Evolutionary conservation across 306 rosid genomes (phyloP).

Genomic region (Quercus dentata): DNA sequence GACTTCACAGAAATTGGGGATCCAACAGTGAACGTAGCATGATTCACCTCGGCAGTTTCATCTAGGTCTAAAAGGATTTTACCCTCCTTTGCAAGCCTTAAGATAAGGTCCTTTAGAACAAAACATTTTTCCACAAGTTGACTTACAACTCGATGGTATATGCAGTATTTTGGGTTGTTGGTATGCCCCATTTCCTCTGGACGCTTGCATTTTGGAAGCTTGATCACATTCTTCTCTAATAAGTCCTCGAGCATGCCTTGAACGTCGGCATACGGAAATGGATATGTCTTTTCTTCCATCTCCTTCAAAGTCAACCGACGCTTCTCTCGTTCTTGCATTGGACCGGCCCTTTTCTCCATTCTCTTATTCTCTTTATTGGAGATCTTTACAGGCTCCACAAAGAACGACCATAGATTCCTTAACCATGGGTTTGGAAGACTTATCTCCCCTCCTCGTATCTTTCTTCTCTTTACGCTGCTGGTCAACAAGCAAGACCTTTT

Average conservation of each 20-base stretch:
- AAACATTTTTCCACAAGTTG: not conserved
- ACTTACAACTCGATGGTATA: not conserved
- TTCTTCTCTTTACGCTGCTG: not conserved
- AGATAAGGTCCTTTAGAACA: not conserved
- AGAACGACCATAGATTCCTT: not conserved
- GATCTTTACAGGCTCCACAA: not conserved
- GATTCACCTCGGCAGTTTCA: not conserved
- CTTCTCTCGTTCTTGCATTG: not conserved
- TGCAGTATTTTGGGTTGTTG: not conserved
- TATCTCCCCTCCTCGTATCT: not conserved
- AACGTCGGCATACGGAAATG: not conserved
- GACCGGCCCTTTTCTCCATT: not conserved
- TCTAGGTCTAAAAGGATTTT: not conserved
- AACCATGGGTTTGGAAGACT: not conserved
- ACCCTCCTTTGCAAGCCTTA: not conserved
- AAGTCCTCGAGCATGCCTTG: not conserved
- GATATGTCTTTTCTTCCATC: not conserved
- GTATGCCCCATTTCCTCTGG: not conserved
- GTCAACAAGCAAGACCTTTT: not conserved
- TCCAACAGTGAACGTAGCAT: not conserved
- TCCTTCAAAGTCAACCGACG: not conserved
- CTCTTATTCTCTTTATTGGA: not conserved
- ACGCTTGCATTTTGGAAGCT: not conserved
- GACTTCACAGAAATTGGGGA: not conserved
- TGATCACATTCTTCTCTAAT: not conserved